Percentiles rank a stretch among this genome's conserved stretches.
phyloP scores from a whole-genome alignment of 176 grass and related monocot genomes.

The Rhynchospora pubera region DNA sequence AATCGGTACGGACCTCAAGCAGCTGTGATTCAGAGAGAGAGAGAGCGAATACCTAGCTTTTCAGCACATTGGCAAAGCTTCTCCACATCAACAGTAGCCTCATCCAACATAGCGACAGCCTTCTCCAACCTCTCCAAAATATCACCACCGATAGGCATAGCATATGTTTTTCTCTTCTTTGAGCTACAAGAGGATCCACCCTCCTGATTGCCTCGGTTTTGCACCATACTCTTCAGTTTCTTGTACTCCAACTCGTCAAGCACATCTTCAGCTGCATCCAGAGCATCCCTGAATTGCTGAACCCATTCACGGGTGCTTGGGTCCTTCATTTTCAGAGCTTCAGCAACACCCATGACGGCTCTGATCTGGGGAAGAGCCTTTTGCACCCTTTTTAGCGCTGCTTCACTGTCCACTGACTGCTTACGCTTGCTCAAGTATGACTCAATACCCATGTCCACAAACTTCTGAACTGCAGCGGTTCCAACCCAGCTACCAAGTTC shows the following conservation, averaged over 20 bases:
- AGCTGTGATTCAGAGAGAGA: neutral
- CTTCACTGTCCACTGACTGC: neutral
- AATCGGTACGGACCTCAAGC: neutral
- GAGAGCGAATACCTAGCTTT: neutral
- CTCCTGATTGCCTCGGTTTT: neutral
- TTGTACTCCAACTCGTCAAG: conserved; percentile 29
- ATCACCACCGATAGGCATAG: neutral
- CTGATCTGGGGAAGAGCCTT: no score
- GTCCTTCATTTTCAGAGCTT: neutral
- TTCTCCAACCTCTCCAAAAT: neutral
- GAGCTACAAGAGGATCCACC: no score
- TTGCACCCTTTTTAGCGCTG: no score
- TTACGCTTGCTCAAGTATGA: neutral
- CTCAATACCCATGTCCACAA: no score
- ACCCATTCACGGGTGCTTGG: conserved; percentile 1
- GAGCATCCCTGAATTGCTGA: neutral
- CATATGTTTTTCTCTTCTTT: neutral
- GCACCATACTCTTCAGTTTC: neutral
- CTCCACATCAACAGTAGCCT: neutral
- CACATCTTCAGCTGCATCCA: conserved; percentile 21
- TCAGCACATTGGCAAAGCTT: neutral
- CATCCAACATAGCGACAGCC: neutral
- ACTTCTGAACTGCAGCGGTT: no score
- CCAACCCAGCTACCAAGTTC: no score
- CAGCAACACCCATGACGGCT: no score